A percentile compares a stretch with the other conserved stretches of the same genome.
phyloP scores from a whole-genome alignment of 345 rosid genomes.

The Hibiscus mutabilis region DNA sequence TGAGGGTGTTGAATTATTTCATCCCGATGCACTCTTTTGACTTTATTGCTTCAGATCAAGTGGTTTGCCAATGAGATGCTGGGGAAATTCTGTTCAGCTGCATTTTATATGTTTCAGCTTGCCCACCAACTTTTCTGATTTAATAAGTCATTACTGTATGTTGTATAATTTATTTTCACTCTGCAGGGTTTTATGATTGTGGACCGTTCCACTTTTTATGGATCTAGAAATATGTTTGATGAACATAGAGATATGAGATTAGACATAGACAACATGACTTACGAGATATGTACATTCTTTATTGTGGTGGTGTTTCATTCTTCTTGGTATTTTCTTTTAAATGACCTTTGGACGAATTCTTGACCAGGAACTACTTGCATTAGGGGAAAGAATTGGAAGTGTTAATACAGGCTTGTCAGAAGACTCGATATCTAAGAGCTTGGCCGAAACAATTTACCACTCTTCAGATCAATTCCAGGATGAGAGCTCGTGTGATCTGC shows the following conservation, averaged over 20 bases:
- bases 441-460: constrained; percentile 39
- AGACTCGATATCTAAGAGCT: constrained; percentile 41
- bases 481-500: constrained; percentile 60
- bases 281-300: constrained; percentile 46
- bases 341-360: constrained; percentile 4
- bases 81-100: background rate
- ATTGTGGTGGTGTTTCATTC: background rate
- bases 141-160: background rate
- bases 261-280: constrained; percentile 73
- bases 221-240: constrained; percentile 48
- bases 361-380: constrained; percentile 67
- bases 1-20: no score
- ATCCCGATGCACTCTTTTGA: no score
- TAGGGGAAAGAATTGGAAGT: constrained; percentile 81
- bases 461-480: constrained; percentile 36
- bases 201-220: constrained; percentile 43
- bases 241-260: constrained; percentile 80
- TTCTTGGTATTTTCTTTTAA: background rate
- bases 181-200: constrained; percentile 49
- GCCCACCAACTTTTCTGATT: background rate
- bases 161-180: constrained; percentile 1
- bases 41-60: no score
- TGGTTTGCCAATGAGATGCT: background rate
- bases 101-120: background rate
- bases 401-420: constrained; percentile 75